Conservation (phyloP, 2,329 filamentous ascomycete genomes). For the Sordariomycetes sp. region DNA sequence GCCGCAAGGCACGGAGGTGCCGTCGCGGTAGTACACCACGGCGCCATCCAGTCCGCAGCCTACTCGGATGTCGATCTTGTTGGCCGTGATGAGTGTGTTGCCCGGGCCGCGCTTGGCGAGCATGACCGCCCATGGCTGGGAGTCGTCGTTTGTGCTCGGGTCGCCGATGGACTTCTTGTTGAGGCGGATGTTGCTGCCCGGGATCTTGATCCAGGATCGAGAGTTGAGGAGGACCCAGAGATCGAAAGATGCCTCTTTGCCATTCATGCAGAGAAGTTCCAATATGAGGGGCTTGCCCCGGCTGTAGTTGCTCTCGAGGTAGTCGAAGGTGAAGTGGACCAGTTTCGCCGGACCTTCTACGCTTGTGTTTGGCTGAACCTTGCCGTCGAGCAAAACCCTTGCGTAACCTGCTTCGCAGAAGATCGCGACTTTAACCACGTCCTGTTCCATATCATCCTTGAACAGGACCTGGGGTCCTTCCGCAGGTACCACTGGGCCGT, state of each 20-base stretch:
- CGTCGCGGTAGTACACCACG: constrained; percentile 33
- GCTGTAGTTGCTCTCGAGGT: constrained; percentile 21
- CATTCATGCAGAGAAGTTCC: constrained; percentile 28
- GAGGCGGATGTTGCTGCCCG: constrained; percentile 25
- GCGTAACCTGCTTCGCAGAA: constrained; percentile 11
- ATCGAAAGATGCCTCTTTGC: constrained; percentile 21
- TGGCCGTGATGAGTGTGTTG: constrained; percentile 24
- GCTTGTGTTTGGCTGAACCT: too few relatives aligned
- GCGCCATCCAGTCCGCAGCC: constrained; percentile 34
- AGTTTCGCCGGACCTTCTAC: constrained; percentile 7
- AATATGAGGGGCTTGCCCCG: constrained; percentile 17
- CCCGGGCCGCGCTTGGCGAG: constrained; percentile 17
- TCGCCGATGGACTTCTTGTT: constrained; percentile 23
- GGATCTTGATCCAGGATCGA: constrained; percentile 23
- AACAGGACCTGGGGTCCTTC: constrained; percentile 5
- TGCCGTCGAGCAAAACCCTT: constrained; percentile 8
- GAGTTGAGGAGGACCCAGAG: constrained; percentile 22
- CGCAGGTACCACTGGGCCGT: constrained; percentile 25
- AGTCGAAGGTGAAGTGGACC: too few relatives aligned
- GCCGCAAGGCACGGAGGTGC: constrained; percentile 30
- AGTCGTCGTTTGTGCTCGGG: constrained; percentile 8
- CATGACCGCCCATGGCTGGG: constrained; percentile 21
- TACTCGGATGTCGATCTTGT: constrained; percentile 32
- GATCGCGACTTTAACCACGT: constrained; percentile 12
- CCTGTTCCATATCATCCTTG: constrained; percentile 11